Evolutionary conservation across 2,329 filamentous ascomycete genomes (phyloP).

Genomic region (Thielaviopsis ethacetica): DNA sequence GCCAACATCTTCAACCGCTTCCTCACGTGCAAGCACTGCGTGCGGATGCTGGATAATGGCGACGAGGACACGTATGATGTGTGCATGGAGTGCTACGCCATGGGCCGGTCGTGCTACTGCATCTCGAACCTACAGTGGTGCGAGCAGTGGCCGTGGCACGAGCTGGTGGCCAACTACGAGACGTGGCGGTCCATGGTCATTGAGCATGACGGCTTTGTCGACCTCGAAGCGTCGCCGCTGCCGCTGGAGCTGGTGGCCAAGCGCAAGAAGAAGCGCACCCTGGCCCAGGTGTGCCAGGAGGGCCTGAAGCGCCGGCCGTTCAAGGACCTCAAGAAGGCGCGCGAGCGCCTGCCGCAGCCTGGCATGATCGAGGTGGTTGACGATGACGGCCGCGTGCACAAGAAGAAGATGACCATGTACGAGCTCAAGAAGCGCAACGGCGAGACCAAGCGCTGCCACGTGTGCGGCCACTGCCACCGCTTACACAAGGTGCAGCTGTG

Average conservation of each 20-base stretch:
- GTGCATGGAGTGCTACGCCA: conserved; percentile 97
- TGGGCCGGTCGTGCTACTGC: conserved; percentile 86
- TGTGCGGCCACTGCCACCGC: conserved; percentile 65
- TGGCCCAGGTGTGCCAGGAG: conserved; percentile 89
- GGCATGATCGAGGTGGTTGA: conserved; percentile 44
- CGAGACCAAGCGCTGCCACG: conserved; percentile 61
- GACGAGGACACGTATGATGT: conserved; percentile 82
- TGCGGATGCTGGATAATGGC: conserved; percentile 46
- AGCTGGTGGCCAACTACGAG: conserved; percentile 64
- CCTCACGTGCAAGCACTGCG: conserved; percentile 75
- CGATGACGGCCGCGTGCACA: conserved; percentile 28
- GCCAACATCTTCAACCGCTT: conserved; percentile 97
- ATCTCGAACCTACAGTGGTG: conserved; percentile 77
- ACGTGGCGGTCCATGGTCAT: conserved; percentile 68
- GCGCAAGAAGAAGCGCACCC: conserved; percentile 53
- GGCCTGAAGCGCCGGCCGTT: conserved; percentile 67
- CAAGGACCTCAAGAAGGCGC: conserved; percentile 58
- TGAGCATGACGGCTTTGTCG: conserved; percentile 50
- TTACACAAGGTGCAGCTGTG: conserved; percentile 77
- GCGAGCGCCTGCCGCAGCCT: not conserved
- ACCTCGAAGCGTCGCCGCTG: conserved; percentile 48
- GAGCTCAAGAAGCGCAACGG: conserved; percentile 10
- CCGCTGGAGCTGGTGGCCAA: conserved; percentile 55
- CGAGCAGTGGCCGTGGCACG: conserved; percentile 79
- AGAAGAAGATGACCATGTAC: not conserved